Base-by-base conservation (phyloP, 2,329 filamentous ascomycete genomes). In the Ilyonectria mors-panacis region DNA sequence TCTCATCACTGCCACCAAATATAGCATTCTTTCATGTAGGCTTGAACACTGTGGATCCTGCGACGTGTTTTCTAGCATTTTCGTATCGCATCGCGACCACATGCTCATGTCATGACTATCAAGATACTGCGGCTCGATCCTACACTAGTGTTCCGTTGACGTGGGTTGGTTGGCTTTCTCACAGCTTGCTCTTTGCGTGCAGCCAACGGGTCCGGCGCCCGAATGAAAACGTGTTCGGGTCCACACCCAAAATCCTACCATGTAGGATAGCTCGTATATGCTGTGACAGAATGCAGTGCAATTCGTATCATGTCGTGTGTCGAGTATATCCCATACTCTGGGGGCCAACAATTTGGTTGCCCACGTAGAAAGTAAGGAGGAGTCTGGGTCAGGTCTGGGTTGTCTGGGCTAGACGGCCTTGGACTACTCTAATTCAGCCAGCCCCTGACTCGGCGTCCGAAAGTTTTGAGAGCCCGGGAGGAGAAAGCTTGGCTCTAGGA, bases 251-350 rank as follows among this genome's bases (percentile, higher is more conserved):
- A 56, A 10, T n/a, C 51, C 42, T 33, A 23, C 21, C 17, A 42
- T 42, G 39, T 48, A 26, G 44, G 13, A 10, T 45, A 7, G 23
- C 26, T 17, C 53, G 13, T 28, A 5, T 6, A 21, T n/a, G 10
- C 23, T 50, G 53, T 42, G n/a, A 37, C 59, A 48, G 17, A 4
- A 28, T 30, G 42, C 54, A 12, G 33, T 50, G n/a, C 12, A 35
- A 39, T 39, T 56, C 51, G 59, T 63, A 51, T 56, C 59, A 57
- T 63, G 21, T 50, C n/a, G 8, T n/a, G 59, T 63, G 45, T 63
- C 53, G 53, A 26, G 42, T 50, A 63, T 57, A 56, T 57, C 10
- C 30, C 51, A 21, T 10, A 10, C 47, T 33, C 21, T 35, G 37
- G 2, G n/a, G 28, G 8, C 19, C 8, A 15, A 48, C 30, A 19